phyloP scores from a whole-genome alignment of 2,329 filamentous ascomycete genomes.

The Fusarium sublunatum region DNA sequence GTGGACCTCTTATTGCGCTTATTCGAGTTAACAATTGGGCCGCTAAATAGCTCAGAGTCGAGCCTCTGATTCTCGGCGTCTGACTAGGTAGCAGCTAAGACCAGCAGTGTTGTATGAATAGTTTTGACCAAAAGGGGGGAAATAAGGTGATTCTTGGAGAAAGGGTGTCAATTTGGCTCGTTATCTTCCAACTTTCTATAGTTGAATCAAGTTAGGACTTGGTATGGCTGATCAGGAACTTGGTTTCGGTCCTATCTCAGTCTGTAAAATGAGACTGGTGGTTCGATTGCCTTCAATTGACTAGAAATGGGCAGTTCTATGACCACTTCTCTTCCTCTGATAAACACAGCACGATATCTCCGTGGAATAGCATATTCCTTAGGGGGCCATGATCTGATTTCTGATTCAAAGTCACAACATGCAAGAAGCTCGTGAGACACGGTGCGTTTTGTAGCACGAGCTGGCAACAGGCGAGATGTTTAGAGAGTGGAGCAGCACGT shows the following conservation, averaged over 20 bases:
- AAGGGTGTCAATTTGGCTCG: conserved; percentile 7
- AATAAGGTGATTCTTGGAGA: conserved; percentile 7
- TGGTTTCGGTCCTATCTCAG: not conserved
- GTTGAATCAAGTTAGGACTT: conserved; percentile 8
- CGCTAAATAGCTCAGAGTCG: conserved; percentile 28
- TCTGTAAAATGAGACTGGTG: conserved; percentile 4
- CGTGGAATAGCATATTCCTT: conserved; percentile 6
- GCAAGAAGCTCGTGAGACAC: conserved; percentile 9
- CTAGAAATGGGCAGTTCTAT: not conserved
- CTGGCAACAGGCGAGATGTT: conserved; percentile 11
- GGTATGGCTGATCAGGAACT: conserved; percentile 8
- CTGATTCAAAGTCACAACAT: conserved; percentile 1
- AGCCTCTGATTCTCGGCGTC: conserved; percentile 17
- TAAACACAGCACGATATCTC: conserved; percentile 5
- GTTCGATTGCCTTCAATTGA: conserved; percentile 7
- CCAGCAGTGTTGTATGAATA: conserved; percentile 10
- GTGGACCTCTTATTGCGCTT: conserved; percentile 18
- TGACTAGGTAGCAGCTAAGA: conserved; percentile 17
- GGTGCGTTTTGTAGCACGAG: conserved; percentile 37
- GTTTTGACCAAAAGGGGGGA: conserved; percentile 5
- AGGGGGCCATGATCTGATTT: conserved; percentile 34
- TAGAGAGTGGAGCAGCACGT: conserved; percentile 34
- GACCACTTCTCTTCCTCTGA: conserved; percentile 7
- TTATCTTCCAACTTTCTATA: too few relatives aligned
- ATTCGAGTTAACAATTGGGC: conserved; percentile 29